Evolutionary conservation across 306 rosid species (phyloP).

Genomic region (Erythrophleum fordii): DNA sequence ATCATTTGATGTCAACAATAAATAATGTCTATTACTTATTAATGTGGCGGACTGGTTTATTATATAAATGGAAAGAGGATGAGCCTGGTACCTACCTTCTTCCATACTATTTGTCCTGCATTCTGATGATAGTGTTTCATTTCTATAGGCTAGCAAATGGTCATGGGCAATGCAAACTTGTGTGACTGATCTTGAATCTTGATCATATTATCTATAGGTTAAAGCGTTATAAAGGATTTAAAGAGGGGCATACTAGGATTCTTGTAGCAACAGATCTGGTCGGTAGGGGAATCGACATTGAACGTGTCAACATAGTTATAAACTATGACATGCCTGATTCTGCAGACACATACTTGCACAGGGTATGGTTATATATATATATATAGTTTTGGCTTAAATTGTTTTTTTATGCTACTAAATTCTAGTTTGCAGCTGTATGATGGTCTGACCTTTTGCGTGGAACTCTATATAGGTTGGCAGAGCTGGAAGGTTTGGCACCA

Average conservation of each 20-base stretch:
- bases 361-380: conserved; percentile 47
- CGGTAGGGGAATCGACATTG: conserved; percentile 81
- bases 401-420: not conserved
- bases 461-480: conserved; percentile 61
- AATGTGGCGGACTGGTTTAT: not conserved
- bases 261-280: conserved; percentile 84
- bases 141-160: not conserved
- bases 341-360: conserved; percentile 79
- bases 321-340: conserved; percentile 88
- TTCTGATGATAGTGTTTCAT: conserved; percentile 1
- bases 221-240: conserved; percentile 77
- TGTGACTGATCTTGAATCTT: not conserved
- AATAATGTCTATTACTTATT: not conserved
- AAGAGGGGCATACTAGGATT: conserved; percentile 82
- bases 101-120: not conserved
- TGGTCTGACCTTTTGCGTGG: not conserved
- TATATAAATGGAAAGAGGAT: not conserved
- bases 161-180: conserved; percentile 8
- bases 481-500: conserved; percentile 87
- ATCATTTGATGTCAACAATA: not conserved
- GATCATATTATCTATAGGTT: conserved; percentile 45
- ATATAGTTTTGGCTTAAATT: not conserved
- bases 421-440: not conserved
- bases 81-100: not conserved
- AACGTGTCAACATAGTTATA: conserved; percentile 81